Percentiles rank a stretch among this genome's conserved stretches.
Evolutionary conservation across 1,139 yeast genomes (phyloP).

Genomic region (Hemisphaericaspora subhashii): DNA sequence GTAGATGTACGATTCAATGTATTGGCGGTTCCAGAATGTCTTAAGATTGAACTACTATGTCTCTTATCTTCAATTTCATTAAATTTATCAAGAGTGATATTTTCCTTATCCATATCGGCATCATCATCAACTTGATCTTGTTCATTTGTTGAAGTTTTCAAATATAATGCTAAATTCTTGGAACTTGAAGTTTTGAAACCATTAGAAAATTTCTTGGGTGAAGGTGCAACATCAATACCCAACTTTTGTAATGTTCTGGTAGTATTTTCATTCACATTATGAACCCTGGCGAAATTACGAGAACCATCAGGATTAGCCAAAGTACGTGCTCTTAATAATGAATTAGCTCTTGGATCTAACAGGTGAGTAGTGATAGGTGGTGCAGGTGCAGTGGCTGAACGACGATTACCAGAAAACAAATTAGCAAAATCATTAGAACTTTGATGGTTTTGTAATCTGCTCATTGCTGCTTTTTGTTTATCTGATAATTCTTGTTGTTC

Average conservation of each 20-base stretch:
- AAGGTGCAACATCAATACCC: slow-evolving; percentile 40
- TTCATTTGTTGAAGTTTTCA: slow-evolving; percentile 7
- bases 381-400: slow-evolving; percentile 24
- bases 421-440: slow-evolving; percentile 29
- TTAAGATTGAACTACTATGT: slow-evolving; percentile 1
- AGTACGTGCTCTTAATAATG: slow-evolving; percentile 41
- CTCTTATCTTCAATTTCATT: slow-evolving; percentile 10
- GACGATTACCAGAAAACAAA: slow-evolving; percentile 15
- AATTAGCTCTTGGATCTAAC: slow-evolving; percentile 39
- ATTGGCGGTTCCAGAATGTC: slow-evolving; percentile 2
- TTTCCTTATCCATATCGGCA: slow-evolving; percentile 12
- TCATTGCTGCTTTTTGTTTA: slow-evolving; percentile 32
- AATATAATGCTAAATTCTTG: slow-evolving; percentile 37
- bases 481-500: slow-evolving; percentile 8
- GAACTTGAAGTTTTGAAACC: slow-evolving; percentile 46
- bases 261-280: slow-evolving; percentile 19
- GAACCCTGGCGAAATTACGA: slow-evolving; percentile 11
- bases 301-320: slow-evolving; percentile 28
- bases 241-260: slow-evolving; percentile 42
- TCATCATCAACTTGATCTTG: slow-evolving; percentile 4
- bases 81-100: slow-evolving; percentile 13
- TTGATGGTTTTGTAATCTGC: slow-evolving; percentile 30
- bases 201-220: slow-evolving; percentile 25
- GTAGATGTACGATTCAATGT: slow-evolving; percentile 10
- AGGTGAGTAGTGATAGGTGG: slow-evolving; percentile 21